Percentiles rank a stretch among this genome's conserved stretches.
Evolutionary conservation across 2,329 filamentous ascomycete species (phyloP).

Genomic region (Daldinia sp.): DNA sequence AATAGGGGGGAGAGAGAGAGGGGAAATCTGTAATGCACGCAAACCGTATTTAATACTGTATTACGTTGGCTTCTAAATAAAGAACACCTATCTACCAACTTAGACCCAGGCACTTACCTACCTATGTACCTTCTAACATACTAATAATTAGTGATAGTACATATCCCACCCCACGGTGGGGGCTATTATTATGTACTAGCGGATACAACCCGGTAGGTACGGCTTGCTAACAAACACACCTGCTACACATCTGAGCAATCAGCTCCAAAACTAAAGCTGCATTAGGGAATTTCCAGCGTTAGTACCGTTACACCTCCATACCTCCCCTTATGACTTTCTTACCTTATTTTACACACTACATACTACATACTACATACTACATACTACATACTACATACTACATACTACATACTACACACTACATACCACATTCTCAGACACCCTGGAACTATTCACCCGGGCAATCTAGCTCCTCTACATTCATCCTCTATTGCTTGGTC

Average conservation of each 20-base stretch:
- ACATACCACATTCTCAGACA: neutral
- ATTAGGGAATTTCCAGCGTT: conserved; percentile 21
- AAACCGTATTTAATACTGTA: conserved; percentile 16
- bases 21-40: conserved; percentile 1
- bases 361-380: no score
- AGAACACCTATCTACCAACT: no score
- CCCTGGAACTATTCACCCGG: neutral
- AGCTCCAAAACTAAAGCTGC: conserved; percentile 22
- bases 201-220: conserved; percentile 1
- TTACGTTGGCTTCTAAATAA: conserved; percentile 30
- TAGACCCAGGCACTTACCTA: neutral
- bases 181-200: neutral
- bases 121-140: no score
- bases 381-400: no score
- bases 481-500: conserved; percentile 10
- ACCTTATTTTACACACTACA: no score
- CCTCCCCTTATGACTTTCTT: conserved; percentile 7
- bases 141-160: no score
- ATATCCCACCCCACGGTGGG: conserved; percentile 34
- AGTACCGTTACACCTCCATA: conserved; percentile 15
- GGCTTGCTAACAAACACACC: no score
- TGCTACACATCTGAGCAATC: conserved; percentile 12
- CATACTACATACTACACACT: neutral
- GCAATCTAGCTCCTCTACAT: conserved; percentile 3
- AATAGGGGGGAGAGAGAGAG: conserved; percentile 4